phyloP scores from a whole-genome alignment of 352 stramenopile genomes.

The Detonula confervacea region DNA sequence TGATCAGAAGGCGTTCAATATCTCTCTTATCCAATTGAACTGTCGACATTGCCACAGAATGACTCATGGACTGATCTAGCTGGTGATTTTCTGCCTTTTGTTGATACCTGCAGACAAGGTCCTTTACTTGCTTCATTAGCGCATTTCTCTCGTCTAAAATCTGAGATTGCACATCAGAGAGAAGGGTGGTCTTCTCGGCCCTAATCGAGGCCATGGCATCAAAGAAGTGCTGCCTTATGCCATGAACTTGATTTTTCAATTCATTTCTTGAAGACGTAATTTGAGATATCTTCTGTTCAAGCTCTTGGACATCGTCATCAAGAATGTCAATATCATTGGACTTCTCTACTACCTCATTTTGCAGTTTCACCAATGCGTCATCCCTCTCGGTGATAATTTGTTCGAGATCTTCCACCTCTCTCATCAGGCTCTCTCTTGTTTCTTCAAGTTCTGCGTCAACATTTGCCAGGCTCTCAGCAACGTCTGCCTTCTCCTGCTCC shows the following conservation, averaged over 20 bases:
- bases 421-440: constrained; percentile 17
- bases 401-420: constrained; percentile 38
- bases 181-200: constrained; percentile 34
- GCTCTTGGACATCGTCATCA: constrained; percentile 23
- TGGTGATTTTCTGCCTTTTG: constrained; percentile 32
- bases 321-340: constrained; percentile 28
- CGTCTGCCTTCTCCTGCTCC: constrained; percentile 34
- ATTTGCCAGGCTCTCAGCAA: constrained; percentile 22
- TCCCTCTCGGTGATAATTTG: constrained; percentile 39
- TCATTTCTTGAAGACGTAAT: constrained; percentile 13
- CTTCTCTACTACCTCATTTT: constrained; percentile 23
- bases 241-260: constrained; percentile 30
- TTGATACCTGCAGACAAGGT: constrained; percentile 19
- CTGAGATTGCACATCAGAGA: constrained; percentile 38
- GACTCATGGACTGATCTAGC: constrained; percentile 43
- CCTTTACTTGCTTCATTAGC: constrained; percentile 46
- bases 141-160: constrained; percentile 35
- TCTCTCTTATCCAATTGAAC: constrained; percentile 27
- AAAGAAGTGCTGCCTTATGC: constrained; percentile 24
- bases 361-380: constrained; percentile 18
- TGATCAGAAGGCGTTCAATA: constrained; percentile 34
- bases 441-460: constrained; percentile 30
- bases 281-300: constrained; percentile 33
- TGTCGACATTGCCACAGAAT: constrained; percentile 41
- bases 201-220: constrained; percentile 33